Percentiles rank a stretch among this genome's conserved stretches.
Evolutionary conservation across 2,329 filamentous ascomycete species (phyloP).

Genomic region (Stagonosporopsis vannaccii): DNA sequence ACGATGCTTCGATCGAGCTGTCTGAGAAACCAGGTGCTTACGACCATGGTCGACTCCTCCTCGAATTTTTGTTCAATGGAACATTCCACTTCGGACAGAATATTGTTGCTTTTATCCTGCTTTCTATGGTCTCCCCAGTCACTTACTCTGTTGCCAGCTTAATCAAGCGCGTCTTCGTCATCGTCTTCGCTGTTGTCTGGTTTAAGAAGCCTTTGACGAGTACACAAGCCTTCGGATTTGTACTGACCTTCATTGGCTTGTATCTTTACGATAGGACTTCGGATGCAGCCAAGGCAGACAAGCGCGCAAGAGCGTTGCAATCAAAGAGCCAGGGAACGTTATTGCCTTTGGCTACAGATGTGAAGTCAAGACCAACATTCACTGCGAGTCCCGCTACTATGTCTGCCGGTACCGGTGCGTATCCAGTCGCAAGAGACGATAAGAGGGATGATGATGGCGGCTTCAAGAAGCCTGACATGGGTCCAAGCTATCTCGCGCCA

Average conservation of each 20-base stretch:
- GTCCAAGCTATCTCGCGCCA: constrained; percentile 70
- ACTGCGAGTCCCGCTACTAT: constrained; percentile 53
- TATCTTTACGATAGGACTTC: constrained; percentile 96
- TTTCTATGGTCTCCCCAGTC: constrained; percentile 93
- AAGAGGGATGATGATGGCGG: constrained; percentile 66
- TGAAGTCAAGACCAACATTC: constrained; percentile 33
- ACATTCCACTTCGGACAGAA: constrained; percentile 97
- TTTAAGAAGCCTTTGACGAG: constrained; percentile 88
- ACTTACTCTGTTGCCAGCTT: constrained; percentile 96
- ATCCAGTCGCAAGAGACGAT: constrained; percentile 52
- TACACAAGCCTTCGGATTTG: constrained; percentile 84
- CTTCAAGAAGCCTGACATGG: constrained; percentile 49
- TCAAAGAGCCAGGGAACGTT: constrained; percentile 69
- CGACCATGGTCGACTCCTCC: constrained; percentile 65
- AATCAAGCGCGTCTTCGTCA: constrained; percentile 97
- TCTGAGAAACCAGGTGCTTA: constrained; percentile 77
- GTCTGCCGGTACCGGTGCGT: constrained; percentile 44
- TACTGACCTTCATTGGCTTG: constrained; percentile 86
- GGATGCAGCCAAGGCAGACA: constrained; percentile 86
- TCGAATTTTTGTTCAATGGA: constrained; percentile 98
- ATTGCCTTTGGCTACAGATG: constrained; percentile 66
- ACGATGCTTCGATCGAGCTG: constrained; percentile 80
- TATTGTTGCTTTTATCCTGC: constrained; percentile 88
- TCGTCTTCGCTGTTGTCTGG: constrained; percentile 93
- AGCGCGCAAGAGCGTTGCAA: constrained; percentile 70